Evolutionary conservation across 179 eudicot genomes (phyloP).

Genomic region (Actinidia polygama): DNA sequence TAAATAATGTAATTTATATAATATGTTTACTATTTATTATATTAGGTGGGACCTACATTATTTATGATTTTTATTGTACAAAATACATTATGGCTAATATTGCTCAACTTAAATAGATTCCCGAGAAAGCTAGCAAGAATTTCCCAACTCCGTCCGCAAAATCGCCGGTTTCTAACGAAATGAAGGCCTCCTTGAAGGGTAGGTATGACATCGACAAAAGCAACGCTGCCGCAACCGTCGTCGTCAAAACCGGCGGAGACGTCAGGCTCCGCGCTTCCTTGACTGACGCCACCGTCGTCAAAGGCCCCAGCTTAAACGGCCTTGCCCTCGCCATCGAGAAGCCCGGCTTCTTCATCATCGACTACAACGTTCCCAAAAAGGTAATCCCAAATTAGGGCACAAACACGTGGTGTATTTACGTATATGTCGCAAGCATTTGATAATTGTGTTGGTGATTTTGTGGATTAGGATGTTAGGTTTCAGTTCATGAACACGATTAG

Average conservation of each 20-base stretch:
- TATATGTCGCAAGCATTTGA: not conserved
- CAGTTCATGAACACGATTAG: conserved; percentile 70
- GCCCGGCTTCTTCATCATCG: conserved; percentile 66
- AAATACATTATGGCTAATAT: too few relatives aligned
- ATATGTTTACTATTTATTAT: too few relatives aligned
- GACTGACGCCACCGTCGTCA: conserved; percentile 66
- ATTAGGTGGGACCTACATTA: too few relatives aligned
- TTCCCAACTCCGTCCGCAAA: not conserved
- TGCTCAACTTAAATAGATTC: too few relatives aligned
- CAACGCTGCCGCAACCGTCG: conserved; percentile 41
- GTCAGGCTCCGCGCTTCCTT: conserved; percentile 65
- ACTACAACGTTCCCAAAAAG: conserved; percentile 70
- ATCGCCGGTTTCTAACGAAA: conserved; percentile 18
- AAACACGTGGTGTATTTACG: not conserved
- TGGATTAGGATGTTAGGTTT: conserved; percentile 65
- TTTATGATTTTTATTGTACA: too few relatives aligned
- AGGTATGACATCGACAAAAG: conserved; percentile 48
- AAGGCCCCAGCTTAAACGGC: conserved; percentile 64
- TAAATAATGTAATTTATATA: too few relatives aligned
- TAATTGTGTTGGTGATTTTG: not conserved
- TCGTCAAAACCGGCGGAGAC: conserved; percentile 51
- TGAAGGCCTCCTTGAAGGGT: conserved; percentile 64
- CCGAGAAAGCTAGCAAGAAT: too few relatives aligned
- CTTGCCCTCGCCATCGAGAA: conserved; percentile 60
- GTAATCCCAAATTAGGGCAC: conserved; percentile 24